Base-by-base conservation (phyloP, 73 alveolate genomes). In the Symbiodinium natans region DNA sequence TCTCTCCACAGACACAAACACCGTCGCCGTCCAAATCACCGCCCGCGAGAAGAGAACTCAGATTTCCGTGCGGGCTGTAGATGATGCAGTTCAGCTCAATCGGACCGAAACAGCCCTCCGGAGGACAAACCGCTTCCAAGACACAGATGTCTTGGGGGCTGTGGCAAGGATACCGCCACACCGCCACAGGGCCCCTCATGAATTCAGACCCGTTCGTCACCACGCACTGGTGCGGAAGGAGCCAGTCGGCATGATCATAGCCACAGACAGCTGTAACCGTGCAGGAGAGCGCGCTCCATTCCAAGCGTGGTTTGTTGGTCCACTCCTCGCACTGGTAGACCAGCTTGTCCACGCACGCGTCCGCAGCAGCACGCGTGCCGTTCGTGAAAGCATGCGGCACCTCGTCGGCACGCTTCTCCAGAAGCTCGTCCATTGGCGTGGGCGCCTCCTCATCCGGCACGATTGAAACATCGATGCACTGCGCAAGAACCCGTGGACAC, bases 211-310 rank as follows among this genome's bases (percentile, higher is more conserved):
- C 75, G 34, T 21, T 56, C 33, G 75, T 56, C 33, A 56, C 75
- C 34, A 56, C 19, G 33, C 75, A 56, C 33, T 56, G 75, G 75
- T 56, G 10, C 75, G 75, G 75, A 27, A 15, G 33, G 33, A 56
- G 75, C 75, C 75, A 56, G n/a, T n/a, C n/a, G 34, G 7, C 19
- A 31, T 56, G 75, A 31, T 56, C 75, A 31, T 56, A 56, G 75
- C 75, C 75, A 56, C 75, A 56, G 75, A 56, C 19, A 31, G 75
- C 75, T 0, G 36, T 56, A 27, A 56, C 75, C 75, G 75, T 56
- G 75, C 75, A 56, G 75, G 75, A 56, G 75, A 31, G 75, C 10
- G 75, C 75, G 75, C 75, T 56, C 75, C 75, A 56, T 31, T 56
- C 19, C 75, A 56, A 31, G 75, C 33, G 33, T 15, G 75, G 75